Conservation (phyloP, 164 flowering plant genomes). For the Vitis riparia region DNA sequence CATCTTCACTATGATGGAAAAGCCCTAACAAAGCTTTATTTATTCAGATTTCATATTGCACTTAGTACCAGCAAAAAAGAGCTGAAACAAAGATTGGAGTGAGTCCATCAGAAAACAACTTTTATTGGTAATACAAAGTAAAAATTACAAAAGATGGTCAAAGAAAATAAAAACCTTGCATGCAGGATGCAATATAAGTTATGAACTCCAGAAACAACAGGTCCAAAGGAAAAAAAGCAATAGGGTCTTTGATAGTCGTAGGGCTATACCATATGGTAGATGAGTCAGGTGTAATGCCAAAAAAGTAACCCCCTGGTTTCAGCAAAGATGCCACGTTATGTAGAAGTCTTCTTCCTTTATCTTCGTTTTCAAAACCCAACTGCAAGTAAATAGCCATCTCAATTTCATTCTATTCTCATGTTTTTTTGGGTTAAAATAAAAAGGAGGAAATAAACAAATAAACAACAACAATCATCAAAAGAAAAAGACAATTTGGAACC, state of each 20-base stretch:
- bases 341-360: slow-evolving; percentile 76
- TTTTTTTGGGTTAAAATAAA: neutral
- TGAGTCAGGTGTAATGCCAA: slow-evolving; percentile 98
- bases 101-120: no score
- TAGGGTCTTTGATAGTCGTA: neutral
- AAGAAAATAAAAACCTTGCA: neutral
- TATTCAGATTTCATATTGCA: neutral
- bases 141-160: neutral
- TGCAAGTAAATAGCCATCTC: slow-evolving; percentile 24
- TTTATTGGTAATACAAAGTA: neutral
- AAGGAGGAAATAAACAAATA: neutral
- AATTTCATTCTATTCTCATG: no score
- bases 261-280: slow-evolving; percentile 94
- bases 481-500: slow-evolving; percentile 37
- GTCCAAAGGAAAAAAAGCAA: no score
- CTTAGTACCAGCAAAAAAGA: neutral
- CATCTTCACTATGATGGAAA: neutral
- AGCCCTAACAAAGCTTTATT: neutral
- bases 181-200: neutral
- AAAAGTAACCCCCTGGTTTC: slow-evolving; percentile 93
- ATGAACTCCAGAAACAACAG: neutral
- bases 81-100: no score
- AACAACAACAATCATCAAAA: neutral
- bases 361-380: slow-evolving; percentile 89
- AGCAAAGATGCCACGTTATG: slow-evolving; percentile 81